These are phyloP conservation scores for Cynara cardunculus DNA, from an alignment of 129 eudicot species.

Conservation along the genomic window DNA sequence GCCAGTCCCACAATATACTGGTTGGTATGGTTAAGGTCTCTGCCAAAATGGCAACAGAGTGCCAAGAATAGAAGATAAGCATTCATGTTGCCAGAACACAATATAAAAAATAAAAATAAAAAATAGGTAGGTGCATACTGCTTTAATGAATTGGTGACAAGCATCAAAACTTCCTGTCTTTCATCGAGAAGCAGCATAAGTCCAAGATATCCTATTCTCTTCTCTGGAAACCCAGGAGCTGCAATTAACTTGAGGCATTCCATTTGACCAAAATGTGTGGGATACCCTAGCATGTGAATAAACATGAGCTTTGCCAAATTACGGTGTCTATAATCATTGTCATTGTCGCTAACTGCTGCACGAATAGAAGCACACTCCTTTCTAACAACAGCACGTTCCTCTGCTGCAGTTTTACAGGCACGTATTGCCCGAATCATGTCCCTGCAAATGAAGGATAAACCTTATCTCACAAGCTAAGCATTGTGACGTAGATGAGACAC, in stretches of 20 bases:
- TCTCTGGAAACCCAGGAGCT: conserved; percentile 98
- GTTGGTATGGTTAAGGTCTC: conserved; percentile 89
- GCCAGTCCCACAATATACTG: conserved; percentile 97
- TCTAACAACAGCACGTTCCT: conserved; percentile 96
- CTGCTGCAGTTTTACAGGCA: conserved; percentile 99
- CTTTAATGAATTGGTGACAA: conserved; percentile 92
- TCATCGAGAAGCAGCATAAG: conserved; percentile 98
- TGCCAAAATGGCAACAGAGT: conserved; percentile 23
- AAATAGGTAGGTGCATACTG: conserved; percentile 58
- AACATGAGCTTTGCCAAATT: conserved; percentile 99
- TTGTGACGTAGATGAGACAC: neutral
- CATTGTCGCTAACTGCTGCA: conserved; percentile 92
- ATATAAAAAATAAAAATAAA: neutral
- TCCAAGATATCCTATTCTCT: conserved; percentile 98
- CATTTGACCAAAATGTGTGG: conserved; percentile 99
- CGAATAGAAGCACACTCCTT: conserved; percentile 98
- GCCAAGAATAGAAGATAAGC: conserved; percentile 11
- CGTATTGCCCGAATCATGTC: conserved; percentile 99
- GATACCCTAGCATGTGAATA: conserved; percentile 99
- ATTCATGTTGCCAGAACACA: conserved; percentile 8
- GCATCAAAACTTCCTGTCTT: conserved; percentile 99
- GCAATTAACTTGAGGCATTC: conserved; percentile 97
- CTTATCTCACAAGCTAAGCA: conserved; percentile 1
- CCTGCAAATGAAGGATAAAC: conserved; percentile 43
- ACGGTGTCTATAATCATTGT: conserved; percentile 88